A percentile compares a stretch with the other conserved stretches of the same genome.
phyloP scores from a whole-genome alignment of 1,284 basidiomycete genomes.

The Phylloporus sp. region DNA sequence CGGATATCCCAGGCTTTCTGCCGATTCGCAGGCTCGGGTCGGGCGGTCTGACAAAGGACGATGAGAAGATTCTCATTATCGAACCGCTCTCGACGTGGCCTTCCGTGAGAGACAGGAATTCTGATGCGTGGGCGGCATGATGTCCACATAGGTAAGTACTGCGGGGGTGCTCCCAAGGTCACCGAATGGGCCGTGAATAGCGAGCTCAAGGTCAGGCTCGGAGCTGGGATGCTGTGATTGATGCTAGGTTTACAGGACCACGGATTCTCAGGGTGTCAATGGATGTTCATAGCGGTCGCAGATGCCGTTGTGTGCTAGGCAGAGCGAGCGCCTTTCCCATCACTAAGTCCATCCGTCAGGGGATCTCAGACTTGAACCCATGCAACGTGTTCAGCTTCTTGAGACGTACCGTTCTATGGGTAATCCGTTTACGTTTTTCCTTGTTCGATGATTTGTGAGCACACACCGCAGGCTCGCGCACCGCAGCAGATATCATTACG shows the following conservation, averaged over 20 bases:
- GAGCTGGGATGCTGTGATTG: too few species aligned
- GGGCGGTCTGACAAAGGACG: conserved; percentile 19
- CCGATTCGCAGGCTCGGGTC: conserved; percentile 6
- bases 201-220: background rate
- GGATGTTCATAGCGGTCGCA: too few species aligned
- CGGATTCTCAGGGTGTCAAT: background rate
- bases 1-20: conserved; percentile 13
- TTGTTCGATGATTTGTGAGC: background rate
- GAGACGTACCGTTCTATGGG: background rate
- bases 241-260: background rate
- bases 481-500: conserved; percentile 22
- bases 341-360: background rate
- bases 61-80: conserved; percentile 13
- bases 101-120: too few species aligned
- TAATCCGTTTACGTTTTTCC: background rate
- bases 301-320: background rate
- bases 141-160: background rate
- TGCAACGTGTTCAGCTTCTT: background rate
- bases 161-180: background rate
- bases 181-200: background rate
- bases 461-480: conserved; percentile 14
- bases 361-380: background rate
- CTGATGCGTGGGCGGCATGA: background rate
- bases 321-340: background rate
- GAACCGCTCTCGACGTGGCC: background rate